Evolutionary conservation across 345 rosid species (phyloP), one percentile per base, ranked within the genome.

Genomic region (Arabis alpina): DNA sequence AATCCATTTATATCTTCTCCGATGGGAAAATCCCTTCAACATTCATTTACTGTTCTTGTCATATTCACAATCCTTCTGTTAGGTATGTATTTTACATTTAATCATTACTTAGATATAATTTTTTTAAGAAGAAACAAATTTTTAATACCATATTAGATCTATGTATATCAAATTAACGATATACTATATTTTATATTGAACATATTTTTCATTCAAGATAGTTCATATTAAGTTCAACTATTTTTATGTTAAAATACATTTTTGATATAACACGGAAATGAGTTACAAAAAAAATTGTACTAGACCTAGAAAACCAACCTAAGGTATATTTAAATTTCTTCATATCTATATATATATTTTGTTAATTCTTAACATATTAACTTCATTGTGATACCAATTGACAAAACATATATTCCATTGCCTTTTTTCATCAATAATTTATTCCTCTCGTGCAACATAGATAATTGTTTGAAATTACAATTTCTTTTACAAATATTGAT

Each of bases 1-100:
- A 19, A 11, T 23, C 40, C 45, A 57, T 48, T 2, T 48, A 8
- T 16, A 48, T 19, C 14, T 10, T 37, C 45, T 12, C 37, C 7
- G 32, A 57, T 57, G 62, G 40, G 23, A 1, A 24, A 37, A 11
- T 8, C n/a, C 11, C 37, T 57, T 41, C 27, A 16, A 57, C 5
- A 4, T 8, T 39, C 15, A 5, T 39, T 57, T 15, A 37, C 11
- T 19, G 15, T n/a, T 19, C 44, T 37, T 3, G 0, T 10, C 11
- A 16, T 57, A 2, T 24, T 57, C 62, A 39, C 30, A 8, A 2
- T 57, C 40, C 30, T 57, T 39, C 4, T 58, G 4, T 2, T 14
- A 55, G 61, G 61, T 55, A 25, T 34, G n/a, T 34, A 54, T 54
- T 54, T 32, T 53, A 53, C 23, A 54, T 54, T 54, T 54, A 27